Percentiles rank a stretch among this genome's conserved stretches.
Conservation (phyloP, 2,329 filamentous ascomycete species). For the Colletotrichum sp. region DNA sequence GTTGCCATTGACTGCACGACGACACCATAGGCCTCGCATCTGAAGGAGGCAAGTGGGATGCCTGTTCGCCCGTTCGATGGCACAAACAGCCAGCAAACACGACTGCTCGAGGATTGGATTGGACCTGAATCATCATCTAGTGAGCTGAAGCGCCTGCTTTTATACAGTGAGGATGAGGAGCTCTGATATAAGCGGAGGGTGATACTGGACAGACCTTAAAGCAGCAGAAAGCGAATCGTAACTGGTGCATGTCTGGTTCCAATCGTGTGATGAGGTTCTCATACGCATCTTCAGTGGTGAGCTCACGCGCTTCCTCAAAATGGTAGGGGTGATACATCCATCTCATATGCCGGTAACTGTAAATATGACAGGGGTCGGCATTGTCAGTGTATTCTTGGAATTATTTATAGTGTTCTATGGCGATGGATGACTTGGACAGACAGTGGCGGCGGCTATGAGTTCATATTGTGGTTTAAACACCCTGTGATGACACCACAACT, state of each 20-base stretch:
- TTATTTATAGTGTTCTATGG: rapidly evolving
- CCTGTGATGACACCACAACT: too few relatives aligned
- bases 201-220: too few relatives aligned
- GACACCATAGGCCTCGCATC: not conserved
- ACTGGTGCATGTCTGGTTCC: too few relatives aligned
- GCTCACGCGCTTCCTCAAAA: too few relatives aligned
- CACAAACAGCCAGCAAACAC: not conserved
- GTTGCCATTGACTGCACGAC: not conserved
- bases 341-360: not conserved
- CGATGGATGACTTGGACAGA: not conserved
- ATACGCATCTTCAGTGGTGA: not conserved
- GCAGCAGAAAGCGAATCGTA: too few relatives aligned
- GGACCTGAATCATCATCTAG: not conserved
- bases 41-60: not conserved
- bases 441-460: not conserved
- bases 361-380: not conserved
- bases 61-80: rapidly evolving
- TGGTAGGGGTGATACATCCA: not conserved
- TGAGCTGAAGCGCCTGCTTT: not conserved
- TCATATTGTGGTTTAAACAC: rapidly evolving
- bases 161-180: not conserved
- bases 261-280: not conserved
- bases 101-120: too few relatives aligned
- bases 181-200: too few relatives aligned
- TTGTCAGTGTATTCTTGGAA: rapidly evolving